phyloP scores from a whole-genome alignment of 2,329 filamentous ascomycete species.

The Aureobasidium sp. region DNA sequence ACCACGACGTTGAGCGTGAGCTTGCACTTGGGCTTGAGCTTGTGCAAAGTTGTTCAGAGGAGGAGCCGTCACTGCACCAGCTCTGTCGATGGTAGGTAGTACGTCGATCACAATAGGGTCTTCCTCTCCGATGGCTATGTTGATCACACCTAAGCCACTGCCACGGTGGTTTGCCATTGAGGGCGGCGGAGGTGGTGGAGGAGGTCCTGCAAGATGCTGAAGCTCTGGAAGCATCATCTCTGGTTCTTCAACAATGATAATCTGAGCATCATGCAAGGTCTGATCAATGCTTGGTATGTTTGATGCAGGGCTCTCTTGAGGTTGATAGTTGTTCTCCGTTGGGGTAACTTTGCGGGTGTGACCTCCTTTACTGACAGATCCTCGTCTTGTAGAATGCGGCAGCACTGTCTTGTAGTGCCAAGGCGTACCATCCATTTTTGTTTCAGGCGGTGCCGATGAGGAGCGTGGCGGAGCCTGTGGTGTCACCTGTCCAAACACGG shows the following conservation, averaged over 20 bases:
- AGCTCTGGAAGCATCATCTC: slow-evolving; percentile 50
- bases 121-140: slow-evolving; percentile 41
- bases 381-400: slow-evolving; percentile 29
- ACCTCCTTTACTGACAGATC: slow-evolving; percentile 31
- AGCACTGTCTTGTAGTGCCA: slow-evolving; percentile 30
- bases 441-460: slow-evolving; percentile 44
- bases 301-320: slow-evolving; percentile 28
- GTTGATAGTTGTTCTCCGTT: slow-evolving; percentile 28
- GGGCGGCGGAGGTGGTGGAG: slow-evolving; percentile 36
- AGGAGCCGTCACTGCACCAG: slow-evolving; percentile 25
- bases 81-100: slow-evolving; percentile 23
- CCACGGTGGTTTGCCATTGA: slow-evolving; percentile 22
- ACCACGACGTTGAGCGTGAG: slow-evolving; percentile 44
- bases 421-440: slow-evolving; percentile 24
- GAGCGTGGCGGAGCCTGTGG: slow-evolving; percentile 34
- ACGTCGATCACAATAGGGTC: slow-evolving; percentile 19
- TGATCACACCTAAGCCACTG: slow-evolving; percentile 30
- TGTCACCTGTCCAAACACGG: slow-evolving; percentile 39
- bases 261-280: slow-evolving; percentile 40
- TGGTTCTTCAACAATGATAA: slow-evolving; percentile 34
- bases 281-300: slow-evolving; percentile 50
- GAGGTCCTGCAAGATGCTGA: slow-evolving; percentile 52
- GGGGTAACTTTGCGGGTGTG: slow-evolving; percentile 40
- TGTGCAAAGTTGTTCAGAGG: slow-evolving; percentile 25
- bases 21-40: slow-evolving; percentile 22